Evolutionary conservation across 371 early-diverging fungal genomes (phyloP).

Genomic region (Lichtheimia hyalospora): DNA sequence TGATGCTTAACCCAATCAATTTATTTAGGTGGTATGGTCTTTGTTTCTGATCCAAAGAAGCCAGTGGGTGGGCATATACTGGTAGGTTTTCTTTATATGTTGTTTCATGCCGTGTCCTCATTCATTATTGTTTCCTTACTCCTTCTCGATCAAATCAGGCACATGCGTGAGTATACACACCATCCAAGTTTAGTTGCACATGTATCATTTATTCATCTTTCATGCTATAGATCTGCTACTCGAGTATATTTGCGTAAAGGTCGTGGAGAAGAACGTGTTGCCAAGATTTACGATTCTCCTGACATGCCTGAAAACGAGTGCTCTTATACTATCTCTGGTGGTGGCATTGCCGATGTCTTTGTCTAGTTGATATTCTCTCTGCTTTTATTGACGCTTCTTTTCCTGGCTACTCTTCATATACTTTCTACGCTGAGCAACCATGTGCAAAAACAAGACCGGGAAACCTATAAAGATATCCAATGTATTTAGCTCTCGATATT

Average conservation of each 20-base stretch:
- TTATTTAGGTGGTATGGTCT: constrained; percentile 54
- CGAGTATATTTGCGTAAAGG: constrained; percentile 85
- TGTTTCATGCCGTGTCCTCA: not conserved
- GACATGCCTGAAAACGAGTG: constrained; percentile 86
- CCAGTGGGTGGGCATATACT: constrained; percentile 83
- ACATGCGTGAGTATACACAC: constrained; percentile 45
- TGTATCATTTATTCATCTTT: too few relatives aligned
- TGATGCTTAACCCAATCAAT: constrained; percentile 53
- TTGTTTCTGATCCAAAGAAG: constrained; percentile 85
- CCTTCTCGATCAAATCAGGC: constrained; percentile 22
- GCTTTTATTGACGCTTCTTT: constrained; percentile 10
- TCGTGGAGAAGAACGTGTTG: constrained; percentile 81
- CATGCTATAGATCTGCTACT: constrained; percentile 52
- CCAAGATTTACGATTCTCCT: constrained; percentile 90
- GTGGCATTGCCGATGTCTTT: constrained; percentile 36
- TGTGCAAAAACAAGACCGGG: constrained; percentile 86
- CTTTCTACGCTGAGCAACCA: constrained; percentile 86
- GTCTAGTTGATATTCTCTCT: constrained; percentile 12
- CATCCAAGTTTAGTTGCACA: too few relatives aligned
- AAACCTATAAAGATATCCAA: constrained; percentile 50
- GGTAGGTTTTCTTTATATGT: constrained; percentile 15
- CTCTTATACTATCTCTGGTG: constrained; percentile 32
- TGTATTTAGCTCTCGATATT: not conserved
- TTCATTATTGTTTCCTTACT: too few relatives aligned
- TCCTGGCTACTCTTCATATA: constrained; percentile 42